Evolutionary conservation across 495 filamentous ascomycete genomes (phyloP).

Genomic region (Penicillium atrosanguineum): DNA sequence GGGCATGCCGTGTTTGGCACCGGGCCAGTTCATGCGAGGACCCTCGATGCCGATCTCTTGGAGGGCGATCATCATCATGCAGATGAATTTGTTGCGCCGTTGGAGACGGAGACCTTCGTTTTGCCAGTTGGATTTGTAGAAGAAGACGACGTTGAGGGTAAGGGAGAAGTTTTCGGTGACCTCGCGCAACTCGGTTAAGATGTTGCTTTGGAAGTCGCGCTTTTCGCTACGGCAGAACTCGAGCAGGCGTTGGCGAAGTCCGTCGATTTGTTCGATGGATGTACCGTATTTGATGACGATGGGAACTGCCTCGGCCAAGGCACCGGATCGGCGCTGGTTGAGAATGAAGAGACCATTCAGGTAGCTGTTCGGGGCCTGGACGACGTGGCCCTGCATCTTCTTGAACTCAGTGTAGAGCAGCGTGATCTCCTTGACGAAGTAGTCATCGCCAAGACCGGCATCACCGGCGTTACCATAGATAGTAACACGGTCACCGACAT

Average conservation of each 20-base stretch:
- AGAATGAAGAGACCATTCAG: slow-evolving; percentile 92
- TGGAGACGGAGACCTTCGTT: slow-evolving; percentile 89
- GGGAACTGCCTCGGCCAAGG: slow-evolving; percentile 81
- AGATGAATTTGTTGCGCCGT: slow-evolving; percentile 92
- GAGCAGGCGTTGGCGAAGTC: slow-evolving; percentile 76
- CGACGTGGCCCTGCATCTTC: slow-evolving; percentile 94
- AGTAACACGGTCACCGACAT: slow-evolving; percentile 90
- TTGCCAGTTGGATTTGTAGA: slow-evolving; percentile 94
- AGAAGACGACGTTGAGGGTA: slow-evolving; percentile 93
- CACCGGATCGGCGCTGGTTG: slow-evolving; percentile 88
- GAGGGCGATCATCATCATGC: slow-evolving; percentile 85
- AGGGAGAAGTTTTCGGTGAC: slow-evolving; percentile 66
- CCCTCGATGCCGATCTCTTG: slow-evolving; percentile 86
- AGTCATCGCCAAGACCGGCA: slow-evolving; percentile 77
- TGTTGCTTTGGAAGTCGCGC: slow-evolving; percentile 86
- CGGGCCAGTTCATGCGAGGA: slow-evolving; percentile 72
- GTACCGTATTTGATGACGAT: slow-evolving; percentile 89
- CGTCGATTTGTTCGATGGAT: slow-evolving; percentile 79
- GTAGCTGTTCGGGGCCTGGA: slow-evolving; percentile 93
- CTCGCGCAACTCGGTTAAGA: slow-evolving; percentile 80
- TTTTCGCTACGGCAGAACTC: slow-evolving; percentile 85
- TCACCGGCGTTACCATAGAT: slow-evolving; percentile 88
- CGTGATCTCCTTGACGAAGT: slow-evolving; percentile 92
- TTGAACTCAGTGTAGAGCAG: slow-evolving; percentile 98
- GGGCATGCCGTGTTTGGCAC: slow-evolving; percentile 57